Percentiles rank a stretch among this genome's conserved stretches.
These are phyloP conservation scores for Hymenoscyphus fructigenus DNA, from an alignment of 2,329 filamentous ascomycete genomes.

Conservation along the genomic window DNA sequence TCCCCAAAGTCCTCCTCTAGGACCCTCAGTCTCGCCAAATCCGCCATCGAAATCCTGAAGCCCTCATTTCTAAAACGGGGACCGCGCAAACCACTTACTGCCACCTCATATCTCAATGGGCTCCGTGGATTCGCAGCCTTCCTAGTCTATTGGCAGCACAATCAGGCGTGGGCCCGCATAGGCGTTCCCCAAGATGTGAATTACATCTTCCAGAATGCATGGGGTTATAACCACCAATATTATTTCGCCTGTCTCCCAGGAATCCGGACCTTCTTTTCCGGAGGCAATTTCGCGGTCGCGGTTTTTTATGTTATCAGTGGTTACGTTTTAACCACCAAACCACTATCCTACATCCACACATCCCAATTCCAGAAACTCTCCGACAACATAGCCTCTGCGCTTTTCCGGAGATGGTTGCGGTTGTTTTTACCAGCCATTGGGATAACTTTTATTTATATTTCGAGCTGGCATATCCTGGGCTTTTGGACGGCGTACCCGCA, in stretches of 20 bases:
- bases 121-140: conserved; percentile 46
- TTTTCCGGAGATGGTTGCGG: conserved; percentile 48
- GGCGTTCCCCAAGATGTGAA: conserved; percentile 2
- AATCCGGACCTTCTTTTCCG: conserved; percentile 57
- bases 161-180: conserved; percentile 18
- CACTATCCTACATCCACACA: conserved; percentile 43
- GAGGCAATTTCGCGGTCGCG: conserved; percentile 58
- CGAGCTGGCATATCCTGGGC: conserved; percentile 32
- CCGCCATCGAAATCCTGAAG: not conserved
- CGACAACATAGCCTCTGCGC: conserved; percentile 45
- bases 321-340: conserved; percentile 46
- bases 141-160: conserved; percentile 43
- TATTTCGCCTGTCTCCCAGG: conserved; percentile 50
- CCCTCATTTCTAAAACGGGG: conserved; percentile 1
- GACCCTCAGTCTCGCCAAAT: not conserved
- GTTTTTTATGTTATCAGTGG: conserved; percentile 53
- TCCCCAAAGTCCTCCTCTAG: not conserved
- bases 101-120: conserved; percentile 46
- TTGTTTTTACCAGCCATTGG: conserved; percentile 46
- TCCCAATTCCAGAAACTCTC: conserved; percentile 27
- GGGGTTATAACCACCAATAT: conserved; percentile 16
- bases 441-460: conserved; percentile 42
- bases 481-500: conserved; percentile 24
- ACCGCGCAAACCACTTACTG: conserved; percentile 2
- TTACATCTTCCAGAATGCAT: conserved; percentile 15